These are phyloP conservation scores for Vigna radiata DNA, from an alignment of 306 rosid species.

Conservation along the genomic window DNA sequence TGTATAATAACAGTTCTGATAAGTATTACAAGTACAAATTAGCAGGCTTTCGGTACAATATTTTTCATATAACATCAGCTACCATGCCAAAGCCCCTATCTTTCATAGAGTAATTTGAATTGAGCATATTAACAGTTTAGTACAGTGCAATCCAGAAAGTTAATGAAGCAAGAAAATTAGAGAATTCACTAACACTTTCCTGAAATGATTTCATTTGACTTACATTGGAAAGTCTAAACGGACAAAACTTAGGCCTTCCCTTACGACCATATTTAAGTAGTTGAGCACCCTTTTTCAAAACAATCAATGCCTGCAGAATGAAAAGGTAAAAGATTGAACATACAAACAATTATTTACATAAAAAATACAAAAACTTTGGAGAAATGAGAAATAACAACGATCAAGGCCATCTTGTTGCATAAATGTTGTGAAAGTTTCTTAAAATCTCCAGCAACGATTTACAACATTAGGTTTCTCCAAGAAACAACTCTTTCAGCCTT, in stretches of 20 bases:
- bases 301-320: constrained; percentile 76
- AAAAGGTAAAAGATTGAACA: constrained; percentile 35
- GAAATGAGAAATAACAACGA: constrained; percentile 1
- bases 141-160: constrained; percentile 15
- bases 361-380: constrained; percentile 19
- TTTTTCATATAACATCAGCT: constrained; percentile 31
- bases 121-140: constrained; percentile 18
- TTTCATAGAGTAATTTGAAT: not conserved
- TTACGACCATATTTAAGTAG: constrained; percentile 98
- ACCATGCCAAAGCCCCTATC: constrained; percentile 17
- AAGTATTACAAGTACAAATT: constrained; percentile 20
- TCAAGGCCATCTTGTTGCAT: constrained; percentile 19
- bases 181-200: constrained; percentile 25
- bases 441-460: not conserved
- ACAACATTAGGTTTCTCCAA: constrained; percentile 4
- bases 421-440: constrained; percentile 19
- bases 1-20: not conserved
- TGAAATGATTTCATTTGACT: constrained; percentile 52
- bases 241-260: constrained; percentile 97
- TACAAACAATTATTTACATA: not conserved
- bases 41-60: constrained; percentile 10
- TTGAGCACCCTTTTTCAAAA: constrained; percentile 95
- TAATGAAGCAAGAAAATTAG: constrained; percentile 19
- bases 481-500: constrained; percentile 9
- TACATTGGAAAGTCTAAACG: constrained; percentile 90